These are phyloP conservation scores for Lachnellula willkommii DNA, from an alignment of 2,329 filamentous ascomycete species.

Conservation along the genomic window DNA sequence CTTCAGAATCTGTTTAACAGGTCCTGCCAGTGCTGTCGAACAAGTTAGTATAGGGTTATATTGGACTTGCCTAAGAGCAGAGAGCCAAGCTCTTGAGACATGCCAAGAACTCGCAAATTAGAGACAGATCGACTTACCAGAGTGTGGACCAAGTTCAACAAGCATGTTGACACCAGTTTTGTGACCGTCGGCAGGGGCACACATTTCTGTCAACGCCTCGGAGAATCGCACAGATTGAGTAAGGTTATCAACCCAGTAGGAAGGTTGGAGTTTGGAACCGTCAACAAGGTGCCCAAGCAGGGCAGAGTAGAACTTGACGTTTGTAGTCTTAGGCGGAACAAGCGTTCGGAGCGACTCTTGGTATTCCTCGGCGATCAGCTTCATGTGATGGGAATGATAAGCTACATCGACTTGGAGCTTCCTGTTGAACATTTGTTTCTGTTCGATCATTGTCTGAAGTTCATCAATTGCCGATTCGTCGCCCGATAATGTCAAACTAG, in stretches of 20 bases:
- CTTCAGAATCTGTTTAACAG: constrained; percentile 35
- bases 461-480: constrained; percentile 14
- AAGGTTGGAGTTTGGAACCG: constrained; percentile 26
- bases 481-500: constrained; percentile 27
- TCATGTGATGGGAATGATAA: constrained; percentile 30
- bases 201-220: constrained; percentile 33
- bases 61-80: too few relatives aligned
- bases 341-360: constrained; percentile 4
- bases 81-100: too few relatives aligned
- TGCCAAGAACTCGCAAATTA: too few relatives aligned
- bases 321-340: constrained; percentile 4
- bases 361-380: constrained; percentile 17
- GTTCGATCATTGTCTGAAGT: constrained; percentile 17
- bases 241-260: constrained; percentile 44
- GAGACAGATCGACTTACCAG: constrained; percentile 6
- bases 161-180: constrained; percentile 22
- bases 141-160: constrained; percentile 34
- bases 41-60: too few relatives aligned
- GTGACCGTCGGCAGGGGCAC: constrained; percentile 11
- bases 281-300: constrained; percentile 18
- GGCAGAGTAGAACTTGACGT: constrained; percentile 20
- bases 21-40: constrained; percentile 27
- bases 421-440: constrained; percentile 11
- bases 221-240: constrained; percentile 40
- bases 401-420: constrained; percentile 26